Percentiles rank a stretch among this genome's conserved stretches.
Evolutionary conservation across 148 eudicot species (phyloP).

Genomic region (Beta vulgaris): DNA sequence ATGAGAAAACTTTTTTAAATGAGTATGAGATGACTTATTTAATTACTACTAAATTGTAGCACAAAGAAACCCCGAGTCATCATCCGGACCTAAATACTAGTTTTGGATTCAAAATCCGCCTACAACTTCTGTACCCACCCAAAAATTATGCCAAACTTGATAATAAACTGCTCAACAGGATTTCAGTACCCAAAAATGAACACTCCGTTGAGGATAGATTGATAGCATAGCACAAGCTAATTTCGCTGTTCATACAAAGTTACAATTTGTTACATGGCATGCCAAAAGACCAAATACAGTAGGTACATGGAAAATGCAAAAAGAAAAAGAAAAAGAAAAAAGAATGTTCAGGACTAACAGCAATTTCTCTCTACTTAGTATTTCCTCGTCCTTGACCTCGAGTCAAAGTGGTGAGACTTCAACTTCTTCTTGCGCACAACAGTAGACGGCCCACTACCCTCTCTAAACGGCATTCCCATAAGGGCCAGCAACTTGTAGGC

Average conservation of each 20-base stretch:
- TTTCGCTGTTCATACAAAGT: neutral
- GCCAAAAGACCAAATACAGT: neutral
- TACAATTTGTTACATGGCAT: neutral
- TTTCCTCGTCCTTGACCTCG: conserved; percentile 52
- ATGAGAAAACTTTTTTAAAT: no score
- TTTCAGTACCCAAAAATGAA: neutral
- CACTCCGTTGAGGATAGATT: neutral
- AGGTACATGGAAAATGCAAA: conserved; percentile 14
- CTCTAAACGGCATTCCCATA: conserved; percentile 98
- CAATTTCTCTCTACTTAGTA: neutral
- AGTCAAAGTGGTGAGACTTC: conserved; percentile 76
- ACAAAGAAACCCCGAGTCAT: no score
- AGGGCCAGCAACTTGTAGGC: conserved; percentile 63
- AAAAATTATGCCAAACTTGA: no score
- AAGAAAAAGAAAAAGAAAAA: neutral
- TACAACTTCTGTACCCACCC: no score
- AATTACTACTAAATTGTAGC: no score
- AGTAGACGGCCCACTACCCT: conserved; percentile 47
- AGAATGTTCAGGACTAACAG: neutral
- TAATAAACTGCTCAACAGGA: neutral
- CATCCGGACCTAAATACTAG: no score
- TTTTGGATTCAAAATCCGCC: no score
- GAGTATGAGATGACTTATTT: no score
- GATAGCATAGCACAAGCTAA: neutral
- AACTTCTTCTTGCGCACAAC: conserved; percentile 78